phyloP scores from a whole-genome alignment of 805 yeast genomes.

The Saccharomycopsis capsularis region DNA sequence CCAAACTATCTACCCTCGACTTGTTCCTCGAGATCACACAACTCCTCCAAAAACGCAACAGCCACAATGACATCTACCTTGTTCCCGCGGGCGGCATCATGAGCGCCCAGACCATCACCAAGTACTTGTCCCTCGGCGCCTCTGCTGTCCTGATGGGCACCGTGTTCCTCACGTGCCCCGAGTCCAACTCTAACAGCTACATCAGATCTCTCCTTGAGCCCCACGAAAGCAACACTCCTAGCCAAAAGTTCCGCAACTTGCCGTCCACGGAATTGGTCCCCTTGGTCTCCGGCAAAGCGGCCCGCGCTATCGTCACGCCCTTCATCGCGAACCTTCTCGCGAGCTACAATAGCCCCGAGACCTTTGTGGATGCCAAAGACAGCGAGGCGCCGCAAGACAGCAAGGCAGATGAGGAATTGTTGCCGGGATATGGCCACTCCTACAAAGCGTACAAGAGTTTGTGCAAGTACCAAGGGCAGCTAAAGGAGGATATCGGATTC shows the following conservation, averaged over 20 bases:
- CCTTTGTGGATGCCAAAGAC: not conserved
- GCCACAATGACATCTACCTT: constrained; percentile 25
- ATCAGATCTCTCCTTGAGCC: not conserved
- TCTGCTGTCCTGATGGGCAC: constrained; percentile 54
- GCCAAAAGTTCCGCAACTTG: no score
- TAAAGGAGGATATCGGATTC: not conserved
- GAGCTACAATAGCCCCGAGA: not conserved
- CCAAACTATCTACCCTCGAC: constrained; percentile 31
- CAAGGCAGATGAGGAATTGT: not conserved
- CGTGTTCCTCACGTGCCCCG: constrained; percentile 36
- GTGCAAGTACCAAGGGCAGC: no score
- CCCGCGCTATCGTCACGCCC: constrained; percentile 33
- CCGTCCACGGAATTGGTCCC: constrained; percentile 28
- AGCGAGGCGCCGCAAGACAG: no score
- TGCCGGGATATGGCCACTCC: not conserved
- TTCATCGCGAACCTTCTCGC: constrained; percentile 25
- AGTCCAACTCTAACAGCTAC: constrained; percentile 23
- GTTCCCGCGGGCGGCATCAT: constrained; percentile 52
- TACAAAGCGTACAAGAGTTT: not conserved
- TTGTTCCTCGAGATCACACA: constrained; percentile 24
- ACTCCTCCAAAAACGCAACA: not conserved
- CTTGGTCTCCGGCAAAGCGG: constrained; percentile 34
- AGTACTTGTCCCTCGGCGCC: constrained; percentile 37
- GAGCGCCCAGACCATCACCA: constrained; percentile 28
- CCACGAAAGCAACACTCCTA: not conserved